A percentile compares a stretch with the other conserved stretches of the same genome.
These are phyloP conservation scores for Suillus subaureus DNA, from an alignment of 768 basidiomycete genomes.

Conservation along the genomic window DNA sequence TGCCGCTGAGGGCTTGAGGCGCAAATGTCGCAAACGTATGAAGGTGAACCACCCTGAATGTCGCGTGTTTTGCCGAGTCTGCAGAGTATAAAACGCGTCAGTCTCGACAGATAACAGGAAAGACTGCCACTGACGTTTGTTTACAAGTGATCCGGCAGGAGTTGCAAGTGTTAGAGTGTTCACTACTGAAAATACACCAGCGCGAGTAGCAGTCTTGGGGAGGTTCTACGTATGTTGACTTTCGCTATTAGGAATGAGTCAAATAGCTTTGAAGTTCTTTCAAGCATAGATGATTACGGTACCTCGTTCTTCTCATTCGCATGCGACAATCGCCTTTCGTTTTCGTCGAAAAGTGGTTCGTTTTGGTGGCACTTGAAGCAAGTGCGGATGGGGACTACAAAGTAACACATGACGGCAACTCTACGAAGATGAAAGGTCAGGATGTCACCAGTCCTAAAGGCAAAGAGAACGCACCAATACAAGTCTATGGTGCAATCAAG, in stretches of 20 bases:
- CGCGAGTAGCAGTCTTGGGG: constrained; percentile 35
- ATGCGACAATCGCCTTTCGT: constrained; percentile 15
- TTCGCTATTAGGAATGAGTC: constrained; percentile 8
- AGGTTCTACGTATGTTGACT: constrained; percentile 27
- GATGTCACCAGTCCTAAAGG: not conserved
- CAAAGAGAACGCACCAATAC: not conserved
- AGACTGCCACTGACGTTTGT: constrained; percentile 21
- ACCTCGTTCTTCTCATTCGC: constrained; percentile 22
- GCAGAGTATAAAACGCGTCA: not conserved
- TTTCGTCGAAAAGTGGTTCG: constrained; percentile 29
- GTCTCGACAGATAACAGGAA: not conserved
- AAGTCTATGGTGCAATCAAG: not conserved
- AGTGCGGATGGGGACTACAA: constrained; percentile 31
- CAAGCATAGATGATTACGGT: not conserved
- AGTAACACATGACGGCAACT: constrained; percentile 31
- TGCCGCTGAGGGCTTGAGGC: constrained; percentile 23
- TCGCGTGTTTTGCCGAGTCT: constrained; percentile 30
- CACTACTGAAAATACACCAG: constrained; percentile 30
- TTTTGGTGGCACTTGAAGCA: constrained; percentile 29
- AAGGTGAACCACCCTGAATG: constrained; percentile 31
- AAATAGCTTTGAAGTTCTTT: not conserved
- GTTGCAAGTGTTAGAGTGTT: constrained; percentile 27
- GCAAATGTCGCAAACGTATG: constrained; percentile 30
- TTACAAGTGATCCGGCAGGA: constrained; percentile 33
- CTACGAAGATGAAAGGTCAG: not conserved